A percentile compares a stretch with the other conserved stretches of the same genome.
Evolutionary conservation across 192 early-diverging fungal species (phyloP).

Genomic region (Coemansia sp.): DNA sequence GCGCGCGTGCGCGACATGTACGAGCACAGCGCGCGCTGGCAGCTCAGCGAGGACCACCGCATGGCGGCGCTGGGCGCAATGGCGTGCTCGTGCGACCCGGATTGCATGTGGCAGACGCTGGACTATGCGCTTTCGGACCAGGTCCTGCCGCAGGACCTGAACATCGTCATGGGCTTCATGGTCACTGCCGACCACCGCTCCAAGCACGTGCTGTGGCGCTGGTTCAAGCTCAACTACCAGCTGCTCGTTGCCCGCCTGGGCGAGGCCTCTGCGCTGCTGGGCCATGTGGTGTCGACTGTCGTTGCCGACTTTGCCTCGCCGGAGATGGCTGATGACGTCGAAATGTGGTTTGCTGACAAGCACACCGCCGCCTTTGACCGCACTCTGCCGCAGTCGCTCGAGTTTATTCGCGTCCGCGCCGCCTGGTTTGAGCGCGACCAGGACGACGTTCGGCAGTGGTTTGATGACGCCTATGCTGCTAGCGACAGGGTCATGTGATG

Average conservation of each 20-base stretch:
- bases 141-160: constrained; percentile 53
- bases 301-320: constrained; percentile 60
- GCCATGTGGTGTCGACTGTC: constrained; percentile 66
- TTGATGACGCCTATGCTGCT: neutral
- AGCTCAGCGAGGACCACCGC: constrained; percentile 59
- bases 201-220: constrained; percentile 62
- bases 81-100: constrained; percentile 54
- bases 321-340: constrained; percentile 59
- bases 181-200: constrained; percentile 59
- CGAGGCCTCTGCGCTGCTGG: constrained; percentile 61
- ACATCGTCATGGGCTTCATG: constrained; percentile 62
- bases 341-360: constrained; percentile 61
- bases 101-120: constrained; percentile 36
- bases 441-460: constrained; percentile 36
- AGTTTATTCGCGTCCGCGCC: constrained; percentile 63
- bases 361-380: constrained; percentile 57
- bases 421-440: constrained; percentile 46
- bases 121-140: constrained; percentile 41
- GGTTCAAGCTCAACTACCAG: constrained; percentile 62
- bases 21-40: constrained; percentile 50
- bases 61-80: constrained; percentile 61
- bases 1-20: constrained; percentile 50
- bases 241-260: constrained; percentile 60
- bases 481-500: neutral
- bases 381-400: constrained; percentile 71